These are phyloP conservation scores for Suhomyces kunorum DNA, from an alignment of 1,139 yeast species.

Conservation along the genomic window DNA sequence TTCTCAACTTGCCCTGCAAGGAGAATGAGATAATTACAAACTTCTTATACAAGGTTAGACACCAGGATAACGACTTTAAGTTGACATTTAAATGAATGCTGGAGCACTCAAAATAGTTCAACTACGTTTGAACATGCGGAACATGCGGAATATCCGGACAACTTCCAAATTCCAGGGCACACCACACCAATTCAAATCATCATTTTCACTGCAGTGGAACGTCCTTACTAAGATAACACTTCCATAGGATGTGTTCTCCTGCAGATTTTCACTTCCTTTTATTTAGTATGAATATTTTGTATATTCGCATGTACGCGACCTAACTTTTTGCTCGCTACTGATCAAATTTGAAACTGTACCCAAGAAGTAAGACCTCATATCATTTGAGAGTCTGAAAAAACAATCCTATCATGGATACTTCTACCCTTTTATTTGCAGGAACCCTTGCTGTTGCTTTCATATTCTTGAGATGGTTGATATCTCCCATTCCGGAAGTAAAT, in stretches of 20 bases:
- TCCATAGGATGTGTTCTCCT: background rate
- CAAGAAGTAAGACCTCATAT: too few species aligned
- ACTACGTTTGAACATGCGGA: too few species aligned
- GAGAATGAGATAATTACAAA: slow-evolving; percentile 80
- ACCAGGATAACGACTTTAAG: slow-evolving; percentile 56
- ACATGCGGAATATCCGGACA: too few species aligned
- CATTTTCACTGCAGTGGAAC: too few species aligned
- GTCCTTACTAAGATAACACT: too few species aligned
- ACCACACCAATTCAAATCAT: too few species aligned
- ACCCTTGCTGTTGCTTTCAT: slow-evolving; percentile 54
- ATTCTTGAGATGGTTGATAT: slow-evolving; percentile 61
- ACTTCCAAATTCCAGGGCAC: too few species aligned
- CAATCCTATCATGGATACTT: slow-evolving; percentile 56
- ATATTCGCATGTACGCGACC: background rate
- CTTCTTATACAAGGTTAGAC: slow-evolving; percentile 72
- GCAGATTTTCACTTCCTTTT: background rate
- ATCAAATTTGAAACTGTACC: background rate
- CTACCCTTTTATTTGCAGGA: slow-evolving; percentile 53
- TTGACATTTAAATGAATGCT: slow-evolving; percentile 34
- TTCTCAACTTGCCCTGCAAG: slow-evolving; percentile 57
- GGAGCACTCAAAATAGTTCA: too few species aligned
- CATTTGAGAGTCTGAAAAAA: too few species aligned
- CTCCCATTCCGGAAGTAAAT: slow-evolving; percentile 48
- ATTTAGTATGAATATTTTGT: background rate
- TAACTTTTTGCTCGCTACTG: background rate